Conservation (phyloP, 2,329 filamentous ascomycete genomes). For the Verticillium longisporum region DNA sequence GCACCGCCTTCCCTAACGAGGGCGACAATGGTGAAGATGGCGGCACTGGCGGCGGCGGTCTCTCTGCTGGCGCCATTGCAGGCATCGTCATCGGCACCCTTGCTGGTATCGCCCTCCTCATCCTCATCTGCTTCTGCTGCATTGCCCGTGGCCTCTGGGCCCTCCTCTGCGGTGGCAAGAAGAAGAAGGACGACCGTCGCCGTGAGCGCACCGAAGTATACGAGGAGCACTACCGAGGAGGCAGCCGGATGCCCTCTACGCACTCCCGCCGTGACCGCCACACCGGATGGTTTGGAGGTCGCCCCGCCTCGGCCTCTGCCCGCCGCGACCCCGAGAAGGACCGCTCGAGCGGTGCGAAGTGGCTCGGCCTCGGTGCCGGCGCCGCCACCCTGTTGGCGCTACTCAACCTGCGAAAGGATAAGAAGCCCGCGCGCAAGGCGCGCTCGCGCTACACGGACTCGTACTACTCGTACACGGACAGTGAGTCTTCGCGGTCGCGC, state of each 20-base stretch:
- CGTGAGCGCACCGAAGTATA: constrained; percentile 52
- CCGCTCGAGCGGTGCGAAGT: constrained; percentile 39
- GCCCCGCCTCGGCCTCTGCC: constrained; percentile 28
- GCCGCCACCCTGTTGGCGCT: constrained; percentile 45
- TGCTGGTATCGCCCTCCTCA: constrained; percentile 57
- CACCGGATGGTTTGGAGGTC: constrained; percentile 47
- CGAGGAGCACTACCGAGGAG: constrained; percentile 54
- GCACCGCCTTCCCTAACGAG: constrained; percentile 33
- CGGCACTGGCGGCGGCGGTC: constrained; percentile 32
- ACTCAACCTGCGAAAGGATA: constrained; percentile 44
- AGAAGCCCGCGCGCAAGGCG: constrained; percentile 33
- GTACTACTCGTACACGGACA: constrained; percentile 47
- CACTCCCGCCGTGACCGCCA: constrained; percentile 45
- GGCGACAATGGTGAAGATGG: constrained; percentile 17
- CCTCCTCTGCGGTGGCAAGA: constrained; percentile 54
- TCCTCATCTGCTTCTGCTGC: constrained; percentile 70
- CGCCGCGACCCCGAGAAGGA: constrained; percentile 42
- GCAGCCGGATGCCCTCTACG: constrained; percentile 30
- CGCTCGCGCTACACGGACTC: constrained; percentile 44
- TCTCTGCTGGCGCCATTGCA: constrained; percentile 69
- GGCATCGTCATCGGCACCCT: constrained; percentile 74
- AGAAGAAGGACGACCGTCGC: constrained; percentile 36
- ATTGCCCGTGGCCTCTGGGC: constrained; percentile 57
- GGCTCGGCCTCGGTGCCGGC: constrained; percentile 45
- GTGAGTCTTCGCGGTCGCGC: constrained; percentile 32